These are phyloP conservation scores for Myochromella boudieri DNA, from an alignment of 768 basidiomycete species.

Conservation along the genomic window DNA sequence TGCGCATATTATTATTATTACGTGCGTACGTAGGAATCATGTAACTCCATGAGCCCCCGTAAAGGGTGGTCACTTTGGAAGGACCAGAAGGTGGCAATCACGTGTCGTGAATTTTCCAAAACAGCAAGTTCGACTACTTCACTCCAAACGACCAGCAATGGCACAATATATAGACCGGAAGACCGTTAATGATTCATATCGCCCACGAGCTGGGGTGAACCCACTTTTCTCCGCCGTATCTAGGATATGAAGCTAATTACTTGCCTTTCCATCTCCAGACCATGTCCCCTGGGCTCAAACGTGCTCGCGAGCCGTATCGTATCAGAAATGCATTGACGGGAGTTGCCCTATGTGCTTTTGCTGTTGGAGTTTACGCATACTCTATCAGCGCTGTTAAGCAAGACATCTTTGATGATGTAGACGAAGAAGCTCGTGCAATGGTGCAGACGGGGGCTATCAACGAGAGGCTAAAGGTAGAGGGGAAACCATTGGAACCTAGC, in stretches of 20 bases:
- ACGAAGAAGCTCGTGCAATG: slow-evolving; percentile 70
- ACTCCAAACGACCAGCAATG: background rate
- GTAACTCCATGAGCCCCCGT: too few relatives aligned
- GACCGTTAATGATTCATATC: slow-evolving; percentile 46
- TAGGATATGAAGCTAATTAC: background rate
- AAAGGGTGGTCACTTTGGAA: too few relatives aligned
- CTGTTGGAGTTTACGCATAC: slow-evolving; percentile 84
- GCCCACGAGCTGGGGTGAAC: slow-evolving; percentile 52
- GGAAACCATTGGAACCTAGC: slow-evolving; percentile 16
- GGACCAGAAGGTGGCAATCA: too few relatives aligned
- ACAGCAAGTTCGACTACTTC: background rate
- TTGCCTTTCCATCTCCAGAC: slow-evolving; percentile 38
- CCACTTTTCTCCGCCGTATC: slow-evolving; percentile 4
- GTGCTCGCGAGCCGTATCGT: slow-evolving; percentile 85
- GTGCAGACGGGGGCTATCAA: slow-evolving; percentile 29
- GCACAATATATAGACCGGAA: slow-evolving; percentile 43
- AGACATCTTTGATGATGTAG: slow-evolving; percentile 86
- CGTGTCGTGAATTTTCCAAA: too few relatives aligned
- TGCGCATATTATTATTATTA: too few relatives aligned
- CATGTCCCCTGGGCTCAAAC: slow-evolving; percentile 85
- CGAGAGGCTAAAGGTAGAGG: slow-evolving; percentile 27
- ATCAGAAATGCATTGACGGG: slow-evolving; percentile 81
- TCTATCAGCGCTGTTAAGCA: slow-evolving; percentile 94
- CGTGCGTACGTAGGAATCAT: too few relatives aligned
- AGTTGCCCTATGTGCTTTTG: slow-evolving; percentile 66